Percentiles rank a stretch among this genome's conserved stretches.
Evolutionary conservation across 192 early-diverging fungal species (phyloP).

Genomic region (Obelidium mucronatum): DNA sequence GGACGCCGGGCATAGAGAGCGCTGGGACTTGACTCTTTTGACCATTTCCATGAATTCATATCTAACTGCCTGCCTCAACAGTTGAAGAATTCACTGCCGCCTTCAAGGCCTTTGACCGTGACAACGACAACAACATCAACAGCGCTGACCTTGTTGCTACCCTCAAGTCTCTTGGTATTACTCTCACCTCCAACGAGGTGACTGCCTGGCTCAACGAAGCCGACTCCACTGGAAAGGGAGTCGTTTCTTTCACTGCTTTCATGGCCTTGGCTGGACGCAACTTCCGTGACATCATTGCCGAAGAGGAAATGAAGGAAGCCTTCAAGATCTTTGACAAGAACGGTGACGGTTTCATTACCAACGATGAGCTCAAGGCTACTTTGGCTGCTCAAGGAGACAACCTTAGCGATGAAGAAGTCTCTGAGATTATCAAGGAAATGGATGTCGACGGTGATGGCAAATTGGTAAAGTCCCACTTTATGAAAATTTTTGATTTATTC

Average conservation of each 20-base stretch:
- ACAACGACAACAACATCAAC: conserved; percentile 86
- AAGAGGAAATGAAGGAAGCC: conserved; percentile 92
- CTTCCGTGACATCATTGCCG: conserved; percentile 78
- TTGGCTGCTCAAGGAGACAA: conserved; percentile 86
- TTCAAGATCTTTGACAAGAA: conserved; percentile 98
- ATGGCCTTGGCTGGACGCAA: conserved; percentile 86
- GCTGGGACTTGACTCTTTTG: no score
- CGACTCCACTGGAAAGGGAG: conserved; percentile 93
- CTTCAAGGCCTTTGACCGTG: conserved; percentile 40
- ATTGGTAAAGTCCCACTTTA: no score
- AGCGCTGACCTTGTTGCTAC: conserved; percentile 46
- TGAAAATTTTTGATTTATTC: no score
- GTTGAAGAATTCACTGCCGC: conserved; percentile 46
- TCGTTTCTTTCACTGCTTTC: conserved; percentile 93
- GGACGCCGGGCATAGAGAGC: no score
- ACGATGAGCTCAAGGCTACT: conserved; percentile 85
- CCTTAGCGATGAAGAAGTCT: conserved; percentile 76
- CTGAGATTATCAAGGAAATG: conserved; percentile 63
- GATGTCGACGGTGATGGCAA: conserved; percentile 86
- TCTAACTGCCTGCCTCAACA: no score
- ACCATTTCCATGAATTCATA: no score
- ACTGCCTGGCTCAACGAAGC: conserved; percentile 94
- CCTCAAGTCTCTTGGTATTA: conserved; percentile 67
- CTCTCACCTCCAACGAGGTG: conserved; percentile 89
- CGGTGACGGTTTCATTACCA: conserved; percentile 87